Evolutionary conservation across 345 rosid genomes (phyloP).

Genomic region (Camelina hispida): DNA sequence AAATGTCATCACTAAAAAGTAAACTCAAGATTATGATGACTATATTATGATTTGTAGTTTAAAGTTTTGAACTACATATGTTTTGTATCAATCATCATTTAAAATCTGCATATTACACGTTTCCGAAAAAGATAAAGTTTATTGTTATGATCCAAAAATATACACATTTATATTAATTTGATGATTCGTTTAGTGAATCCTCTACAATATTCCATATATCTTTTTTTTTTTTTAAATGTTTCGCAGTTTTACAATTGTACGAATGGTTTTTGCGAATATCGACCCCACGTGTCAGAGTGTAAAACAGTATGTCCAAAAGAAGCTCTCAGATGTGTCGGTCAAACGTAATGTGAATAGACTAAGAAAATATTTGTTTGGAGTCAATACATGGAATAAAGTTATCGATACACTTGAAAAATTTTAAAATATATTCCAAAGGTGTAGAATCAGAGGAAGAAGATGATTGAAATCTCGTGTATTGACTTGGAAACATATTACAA

Average conservation of each 20-base stretch:
- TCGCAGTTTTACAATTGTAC: background rate
- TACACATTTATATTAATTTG: too few relatives aligned
- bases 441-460: too few relatives aligned
- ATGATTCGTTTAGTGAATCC: too few relatives aligned
- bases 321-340: slow-evolving; percentile 25
- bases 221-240: too few relatives aligned
- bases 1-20: background rate
- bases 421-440: slow-evolving; percentile 7
- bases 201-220: too few relatives aligned
- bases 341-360: slow-evolving; percentile 26
- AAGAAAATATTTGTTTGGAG: slow-evolving; percentile 19
- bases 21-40: background rate
- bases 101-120: too few relatives aligned
- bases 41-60: background rate
- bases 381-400: slow-evolving; percentile 38
- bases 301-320: background rate
- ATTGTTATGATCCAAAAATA: too few relatives aligned
- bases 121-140: too few relatives aligned
- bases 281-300: slow-evolving; percentile 20
- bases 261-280: background rate
- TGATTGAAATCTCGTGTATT: too few relatives aligned
- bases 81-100: too few relatives aligned
- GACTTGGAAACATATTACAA: too few relatives aligned
- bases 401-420: slow-evolving; percentile 35
- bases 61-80: too few relatives aligned